Percentiles rank a stretch among this genome's conserved stretches.
phyloP scores from a whole-genome alignment of 148 eudicot species.

The Silene uniflora region DNA sequence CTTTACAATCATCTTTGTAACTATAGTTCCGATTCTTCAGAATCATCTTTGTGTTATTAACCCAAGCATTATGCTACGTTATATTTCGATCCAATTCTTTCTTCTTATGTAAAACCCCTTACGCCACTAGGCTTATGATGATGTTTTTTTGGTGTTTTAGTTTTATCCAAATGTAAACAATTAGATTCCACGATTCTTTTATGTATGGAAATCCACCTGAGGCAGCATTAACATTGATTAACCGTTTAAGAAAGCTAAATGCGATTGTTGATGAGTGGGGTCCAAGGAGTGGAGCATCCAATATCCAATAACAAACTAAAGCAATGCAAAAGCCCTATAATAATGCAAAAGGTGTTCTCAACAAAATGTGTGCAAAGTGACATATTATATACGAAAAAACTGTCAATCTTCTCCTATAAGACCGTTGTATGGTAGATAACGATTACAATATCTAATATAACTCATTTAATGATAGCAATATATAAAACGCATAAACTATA shows the following conservation, averaged over 20 bases:
- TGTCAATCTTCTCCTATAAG: too few relatives aligned
- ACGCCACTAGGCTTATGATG: background rate
- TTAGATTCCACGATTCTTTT: background rate
- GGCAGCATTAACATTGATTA: constrained; percentile 16
- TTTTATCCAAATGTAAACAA: background rate
- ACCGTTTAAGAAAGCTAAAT: background rate
- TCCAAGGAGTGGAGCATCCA: constrained; percentile 16
- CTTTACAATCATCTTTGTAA: too few relatives aligned
- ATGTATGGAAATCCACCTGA: constrained; percentile 25
- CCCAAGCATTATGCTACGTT: too few relatives aligned
- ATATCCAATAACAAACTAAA: constrained; percentile 21
- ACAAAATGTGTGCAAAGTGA: too few relatives aligned
- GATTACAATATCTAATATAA: too few relatives aligned
- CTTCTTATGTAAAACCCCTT: background rate
- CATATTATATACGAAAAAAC: too few relatives aligned
- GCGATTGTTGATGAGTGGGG: constrained; percentile 20
- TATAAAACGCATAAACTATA: too few relatives aligned
- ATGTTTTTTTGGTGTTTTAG: background rate
- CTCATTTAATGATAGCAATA: too few relatives aligned
- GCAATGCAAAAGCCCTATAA: constrained; percentile 11
- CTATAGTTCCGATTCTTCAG: too few relatives aligned
- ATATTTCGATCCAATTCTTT: too few relatives aligned
- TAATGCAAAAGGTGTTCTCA: background rate
- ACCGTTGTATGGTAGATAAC: too few relatives aligned
- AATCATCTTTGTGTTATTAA: too few relatives aligned